A percentile compares a stretch with the other conserved stretches of the same genome.
These are phyloP conservation scores for Citrus trifoliata DNA, from an alignment of 345 rosid genomes.

Conservation along the genomic window DNA sequence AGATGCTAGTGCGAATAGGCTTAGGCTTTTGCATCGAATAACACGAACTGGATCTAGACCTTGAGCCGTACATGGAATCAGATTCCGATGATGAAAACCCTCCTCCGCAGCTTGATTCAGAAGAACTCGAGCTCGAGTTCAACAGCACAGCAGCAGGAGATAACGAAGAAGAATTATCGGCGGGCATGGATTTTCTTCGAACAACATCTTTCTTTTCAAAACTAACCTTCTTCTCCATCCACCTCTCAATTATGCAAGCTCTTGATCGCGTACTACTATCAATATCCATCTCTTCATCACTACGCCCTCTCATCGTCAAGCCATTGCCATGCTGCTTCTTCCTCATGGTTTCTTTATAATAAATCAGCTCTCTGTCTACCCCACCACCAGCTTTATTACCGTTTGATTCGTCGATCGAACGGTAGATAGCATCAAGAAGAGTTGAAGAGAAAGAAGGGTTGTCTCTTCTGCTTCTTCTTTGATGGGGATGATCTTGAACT, in stretches of 20 bases:
- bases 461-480: constrained; percentile 29
- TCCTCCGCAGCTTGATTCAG: constrained; percentile 62
- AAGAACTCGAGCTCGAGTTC: constrained; percentile 69
- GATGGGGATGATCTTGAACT: constrained; percentile 20
- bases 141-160: constrained; percentile 28
- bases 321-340: constrained; percentile 13
- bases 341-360: constrained; percentile 23
- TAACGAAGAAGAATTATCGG: background rate
- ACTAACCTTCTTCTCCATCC: constrained; percentile 47
- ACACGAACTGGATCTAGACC: constrained; percentile 23
- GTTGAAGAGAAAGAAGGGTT: constrained; percentile 84
- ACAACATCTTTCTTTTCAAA: constrained; percentile 15
- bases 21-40: constrained; percentile 39
- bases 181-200: constrained; percentile 51
- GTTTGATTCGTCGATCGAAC: constrained; percentile 65
- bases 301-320: too few species aligned
- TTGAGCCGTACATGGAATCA: constrained; percentile 43
- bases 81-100: constrained; percentile 80
- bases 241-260: constrained; percentile 41
- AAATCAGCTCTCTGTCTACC: constrained; percentile 21
- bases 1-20: constrained; percentile 48
- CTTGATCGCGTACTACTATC: constrained; percentile 7
- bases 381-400: constrained; percentile 9
- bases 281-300: constrained; percentile 7
- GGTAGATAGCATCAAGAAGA: constrained; percentile 75